Conservation (phyloP, 768 basidiomycete species). For the Termitomyces sp. region DNA sequence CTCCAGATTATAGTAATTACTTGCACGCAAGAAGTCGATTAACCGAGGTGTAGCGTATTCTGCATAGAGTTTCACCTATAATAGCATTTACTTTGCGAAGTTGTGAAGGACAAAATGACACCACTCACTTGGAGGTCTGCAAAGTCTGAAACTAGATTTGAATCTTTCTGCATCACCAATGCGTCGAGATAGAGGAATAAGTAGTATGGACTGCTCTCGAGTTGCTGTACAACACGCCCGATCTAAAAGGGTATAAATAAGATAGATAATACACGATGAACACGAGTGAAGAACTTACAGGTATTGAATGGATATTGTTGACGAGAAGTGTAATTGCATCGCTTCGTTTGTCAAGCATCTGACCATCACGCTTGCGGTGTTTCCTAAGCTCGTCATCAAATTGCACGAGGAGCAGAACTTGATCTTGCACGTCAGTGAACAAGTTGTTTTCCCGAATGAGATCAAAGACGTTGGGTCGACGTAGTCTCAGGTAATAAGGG, state of each 20-base stretch:
- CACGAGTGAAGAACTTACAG: conserved; percentile 44
- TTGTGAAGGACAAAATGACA: not conserved
- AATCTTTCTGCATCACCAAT: conserved; percentile 75
- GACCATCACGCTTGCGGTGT: conserved; percentile 43
- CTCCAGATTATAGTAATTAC: conserved; percentile 89
- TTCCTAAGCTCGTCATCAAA: conserved; percentile 88
- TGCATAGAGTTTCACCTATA: conserved; percentile 80
- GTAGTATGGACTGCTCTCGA: conserved; percentile 71
- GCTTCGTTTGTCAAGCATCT: conserved; percentile 46
- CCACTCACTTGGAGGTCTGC: conserved; percentile 72
- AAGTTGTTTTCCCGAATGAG: conserved; percentile 92
- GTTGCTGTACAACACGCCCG: conserved; percentile 82
- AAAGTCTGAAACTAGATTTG: conserved; percentile 74
- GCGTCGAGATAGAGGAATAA: conserved; percentile 93
- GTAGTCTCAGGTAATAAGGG: conserved; percentile 83
- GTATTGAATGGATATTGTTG: conserved; percentile 94
- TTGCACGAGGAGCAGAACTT: conserved; percentile 87
- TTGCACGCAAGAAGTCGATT: conserved; percentile 89
- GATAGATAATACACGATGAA: not conserved
- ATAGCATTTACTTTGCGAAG: not conserved
- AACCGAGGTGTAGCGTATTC: conserved; percentile 76
- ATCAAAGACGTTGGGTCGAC: conserved; percentile 88
- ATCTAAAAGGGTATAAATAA: conserved; percentile 52
- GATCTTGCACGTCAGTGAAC: conserved; percentile 93
- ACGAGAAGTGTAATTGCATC: conserved; percentile 86